Evolutionary conservation across 2,329 filamentous ascomycete genomes (phyloP), one percentile per base, ranked within the genome.

Genomic region (Cercospora beticola): DNA sequence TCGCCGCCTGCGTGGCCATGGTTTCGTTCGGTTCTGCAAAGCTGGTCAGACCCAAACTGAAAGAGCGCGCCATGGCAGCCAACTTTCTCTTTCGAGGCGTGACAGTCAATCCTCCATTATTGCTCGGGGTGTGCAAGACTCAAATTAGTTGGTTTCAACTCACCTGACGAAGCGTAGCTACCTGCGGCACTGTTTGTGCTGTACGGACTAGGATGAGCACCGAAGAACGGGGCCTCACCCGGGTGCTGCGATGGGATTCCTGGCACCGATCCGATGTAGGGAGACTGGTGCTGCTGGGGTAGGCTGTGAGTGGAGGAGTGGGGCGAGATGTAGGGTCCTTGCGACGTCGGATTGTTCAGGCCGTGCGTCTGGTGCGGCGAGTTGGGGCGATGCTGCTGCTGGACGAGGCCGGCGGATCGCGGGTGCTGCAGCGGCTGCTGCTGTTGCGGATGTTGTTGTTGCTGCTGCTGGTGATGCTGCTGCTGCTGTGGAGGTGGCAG

Each of bases 101-200:
- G 54, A 58, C 54, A 52, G 23, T 23, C 54, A 57, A 16, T 30
- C 54, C n/a, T 54, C 63, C 68, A 65, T 65, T 67, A 68, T 70
- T 43, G 71, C 64, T 73, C 60, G 70, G 70, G 71, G 64, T 66
- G 33, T 64, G 23, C 56, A 58, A 43, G 60, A 65, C 61, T 66
- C 62, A 70, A 65, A 70, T 71, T 68, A 71, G 66, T 68, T 62
- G 68, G 68, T 70, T 70, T 73, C 64, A 62, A 85, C 90, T 85
- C 83, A 95, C 92, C 92, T 84, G 92, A 91, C 78, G 93, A 92
- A 72, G 92, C 90, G 82, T 97, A 97, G 83, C 91, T 91, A 81
- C 90, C 92, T 65, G 91, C 89, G 70, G 90, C 88, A 82, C 90
- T 92, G 74, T 92, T 89, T 65, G 92, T 90, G 82, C 90, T 93